A percentile compares a stretch with the other conserved stretches of the same genome.
These are phyloP conservation scores for Periconia sp. DNA, from an alignment of 2,329 filamentous ascomycete species.

Conservation along the genomic window DNA sequence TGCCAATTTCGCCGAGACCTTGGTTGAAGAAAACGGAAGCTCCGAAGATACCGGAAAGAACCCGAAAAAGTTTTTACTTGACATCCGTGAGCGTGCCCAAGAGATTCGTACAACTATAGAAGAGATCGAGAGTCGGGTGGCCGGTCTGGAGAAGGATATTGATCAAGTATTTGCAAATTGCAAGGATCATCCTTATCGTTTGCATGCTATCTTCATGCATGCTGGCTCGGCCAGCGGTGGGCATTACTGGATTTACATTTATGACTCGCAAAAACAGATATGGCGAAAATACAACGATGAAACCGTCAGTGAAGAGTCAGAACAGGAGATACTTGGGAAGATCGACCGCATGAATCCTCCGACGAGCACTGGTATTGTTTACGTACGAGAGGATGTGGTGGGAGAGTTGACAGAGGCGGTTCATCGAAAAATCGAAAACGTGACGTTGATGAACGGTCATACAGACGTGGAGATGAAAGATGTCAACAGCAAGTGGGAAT, in stretches of 20 bases:
- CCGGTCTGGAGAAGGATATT: slow-evolving; percentile 52
- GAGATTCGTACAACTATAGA: slow-evolving; percentile 28
- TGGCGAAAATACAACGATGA: slow-evolving; percentile 97
- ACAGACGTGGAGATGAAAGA: slow-evolving; percentile 14
- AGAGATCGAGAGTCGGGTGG: slow-evolving; percentile 43
- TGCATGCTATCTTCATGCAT: slow-evolving; percentile 94
- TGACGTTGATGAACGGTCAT: not conserved
- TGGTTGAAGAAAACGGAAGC: slow-evolving; percentile 4
- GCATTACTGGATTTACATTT: slow-evolving; percentile 97
- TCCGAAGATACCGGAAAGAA: not conserved
- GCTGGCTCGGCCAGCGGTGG: slow-evolving; percentile 66
- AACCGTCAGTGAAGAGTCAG: slow-evolving; percentile 68
- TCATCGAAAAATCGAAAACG: slow-evolving; percentile 16
- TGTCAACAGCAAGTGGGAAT: not conserved
- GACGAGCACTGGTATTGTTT: slow-evolving; percentile 68
- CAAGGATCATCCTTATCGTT: slow-evolving; percentile 70
- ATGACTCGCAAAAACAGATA: slow-evolving; percentile 75
- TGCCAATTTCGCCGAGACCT: slow-evolving; percentile 23
- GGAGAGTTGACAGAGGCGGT: slow-evolving; percentile 61
- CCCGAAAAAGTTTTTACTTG: slow-evolving; percentile 17
- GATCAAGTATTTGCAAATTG: slow-evolving; percentile 64
- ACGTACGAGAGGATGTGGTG: slow-evolving; percentile 70
- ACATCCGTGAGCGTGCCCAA: slow-evolving; percentile 23
- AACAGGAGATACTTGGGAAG: slow-evolving; percentile 67
- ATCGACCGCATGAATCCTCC: slow-evolving; percentile 58